A percentile compares a stretch with the other conserved stretches of the same genome.
Conservation (phyloP, 495 filamentous ascomycete genomes). For the Venustampulla echinocandica region DNA sequence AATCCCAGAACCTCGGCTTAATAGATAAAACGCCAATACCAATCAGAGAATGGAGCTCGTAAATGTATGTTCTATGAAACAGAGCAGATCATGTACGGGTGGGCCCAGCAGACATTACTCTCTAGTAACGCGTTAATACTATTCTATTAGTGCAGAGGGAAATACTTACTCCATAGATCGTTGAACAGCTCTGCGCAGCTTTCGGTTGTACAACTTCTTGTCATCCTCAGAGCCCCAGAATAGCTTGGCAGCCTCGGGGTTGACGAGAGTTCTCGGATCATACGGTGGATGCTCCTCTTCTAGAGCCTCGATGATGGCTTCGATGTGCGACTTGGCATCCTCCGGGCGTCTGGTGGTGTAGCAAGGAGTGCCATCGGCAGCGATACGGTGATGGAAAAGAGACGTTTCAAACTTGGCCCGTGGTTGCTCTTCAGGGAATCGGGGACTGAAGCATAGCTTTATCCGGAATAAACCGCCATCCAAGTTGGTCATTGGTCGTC, state of each 20-base stretch:
- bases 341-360: slow-evolving; percentile 69
- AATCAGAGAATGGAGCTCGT: background rate
- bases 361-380: slow-evolving; percentile 67
- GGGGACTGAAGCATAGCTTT: slow-evolving; percentile 71
- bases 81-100: too few species aligned
- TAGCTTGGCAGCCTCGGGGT: slow-evolving; percentile 76
- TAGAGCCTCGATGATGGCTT: slow-evolving; percentile 71
- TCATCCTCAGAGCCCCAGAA: slow-evolving; percentile 79
- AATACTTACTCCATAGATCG: slow-evolving; percentile 41
- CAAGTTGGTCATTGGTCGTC: slow-evolving; percentile 83
- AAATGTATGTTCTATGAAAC: background rate
- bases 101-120: slow-evolving; percentile 3
- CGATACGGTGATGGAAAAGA: slow-evolving; percentile 85
- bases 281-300: slow-evolving; percentile 84
- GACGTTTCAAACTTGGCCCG: slow-evolving; percentile 71
- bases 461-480: slow-evolving; percentile 88
- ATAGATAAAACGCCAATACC: background rate
- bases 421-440: slow-evolving; percentile 87
- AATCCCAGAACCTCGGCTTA: background rate
- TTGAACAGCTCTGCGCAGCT: slow-evolving; percentile 56
- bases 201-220: slow-evolving; percentile 74
- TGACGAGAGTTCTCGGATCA: slow-evolving; percentile 82
- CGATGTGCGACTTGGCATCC: slow-evolving; percentile 76
- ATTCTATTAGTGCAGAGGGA: background rate
- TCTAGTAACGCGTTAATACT: slow-evolving; percentile 7